Conservation (phyloP, 2,329 filamentous ascomycete genomes). For the Cercospora zeina region DNA sequence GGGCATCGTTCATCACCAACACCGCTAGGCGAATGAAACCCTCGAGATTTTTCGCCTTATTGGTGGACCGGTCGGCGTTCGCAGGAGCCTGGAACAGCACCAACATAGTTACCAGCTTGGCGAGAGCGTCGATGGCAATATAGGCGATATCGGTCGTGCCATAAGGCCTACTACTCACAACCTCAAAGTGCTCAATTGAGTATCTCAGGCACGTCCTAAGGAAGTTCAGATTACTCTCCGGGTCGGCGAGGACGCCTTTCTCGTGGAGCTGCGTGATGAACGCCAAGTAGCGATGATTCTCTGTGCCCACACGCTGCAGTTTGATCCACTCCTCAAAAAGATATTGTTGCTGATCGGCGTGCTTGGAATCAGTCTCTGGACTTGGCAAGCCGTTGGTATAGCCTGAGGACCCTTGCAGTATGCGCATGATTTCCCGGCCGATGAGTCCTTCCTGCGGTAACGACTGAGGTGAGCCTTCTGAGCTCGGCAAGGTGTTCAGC, state of each 20-base stretch:
- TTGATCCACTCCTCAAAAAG: slow-evolving; percentile 94
- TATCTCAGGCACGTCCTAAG: slow-evolving; percentile 78
- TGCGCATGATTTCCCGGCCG: slow-evolving; percentile 70
- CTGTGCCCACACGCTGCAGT: slow-evolving; percentile 73
- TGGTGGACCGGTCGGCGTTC: slow-evolving; percentile 59
- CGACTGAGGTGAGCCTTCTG: slow-evolving; percentile 9
- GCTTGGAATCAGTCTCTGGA: slow-evolving; percentile 59
- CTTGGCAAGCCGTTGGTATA: slow-evolving; percentile 59
- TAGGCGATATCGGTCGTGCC: slow-evolving; percentile 63
- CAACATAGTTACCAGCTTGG: slow-evolving; percentile 74
- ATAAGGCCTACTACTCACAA: slow-evolving; percentile 60
- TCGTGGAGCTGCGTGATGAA: slow-evolving; percentile 85
- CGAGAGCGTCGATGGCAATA: slow-evolving; percentile 74
- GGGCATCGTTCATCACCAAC: slow-evolving; percentile 81
- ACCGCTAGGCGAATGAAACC: slow-evolving; percentile 75
- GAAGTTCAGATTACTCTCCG: slow-evolving; percentile 77
- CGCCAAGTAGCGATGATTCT: slow-evolving; percentile 68
- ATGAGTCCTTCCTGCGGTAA: slow-evolving; percentile 53
- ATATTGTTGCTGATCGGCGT: slow-evolving; percentile 86
- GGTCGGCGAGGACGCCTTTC: slow-evolving; percentile 68
- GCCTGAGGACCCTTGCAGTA: slow-evolving; percentile 58
- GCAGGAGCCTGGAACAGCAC: slow-evolving; percentile 69
- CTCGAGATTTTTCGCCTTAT: slow-evolving; percentile 71
- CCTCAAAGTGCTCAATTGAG: slow-evolving; percentile 76
- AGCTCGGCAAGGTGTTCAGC: slow-evolving; percentile 66